Evolutionary conservation across 2,329 filamentous ascomycete genomes (phyloP), one percentile per base, ranked within the genome.

Genomic region (Pseudogymnoascus sp.): DNA sequence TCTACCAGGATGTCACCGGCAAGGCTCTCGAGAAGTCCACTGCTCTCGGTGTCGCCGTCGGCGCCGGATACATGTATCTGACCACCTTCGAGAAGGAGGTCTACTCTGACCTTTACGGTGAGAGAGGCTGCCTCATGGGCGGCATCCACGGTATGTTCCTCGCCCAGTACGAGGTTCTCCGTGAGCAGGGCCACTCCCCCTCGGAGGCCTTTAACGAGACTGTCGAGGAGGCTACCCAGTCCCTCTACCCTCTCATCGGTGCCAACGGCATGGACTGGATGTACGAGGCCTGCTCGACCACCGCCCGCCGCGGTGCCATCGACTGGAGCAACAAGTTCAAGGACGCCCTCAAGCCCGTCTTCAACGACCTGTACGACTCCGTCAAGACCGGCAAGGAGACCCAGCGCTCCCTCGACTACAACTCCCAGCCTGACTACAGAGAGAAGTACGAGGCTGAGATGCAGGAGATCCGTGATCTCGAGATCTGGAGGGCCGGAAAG

Each of bases 61-160:
- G 93, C 78, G 92, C 89, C 74, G 95, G 95, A 75, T 99, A 99
- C 87, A 90, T 99, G 73, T 99, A 99, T 88, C 90, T 97, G 89
- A 99, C 95, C 77, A 99, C 95, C 77, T 99, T 99, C 76, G 89
- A 99, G 87, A 99, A 99, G 89, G 95, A 99, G 84, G 95, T 99
- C 77, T 96, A 96, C 90, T 97, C 92, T 68, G 95, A 97, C 82
- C 88, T 99, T 71, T 99, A 99, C 85, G 95, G 95, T 80, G 95
- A 99, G 89, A 93, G 95, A 82, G 95, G 95, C 77, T 99, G 95
- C 88, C 84, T 99, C 75, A 99, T 99, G 95, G 95, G 95, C 73
- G 95, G 95, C 80, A 99, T 99, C 81, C 95, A 99, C 87, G 95
- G 95, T 78, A 99, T 99, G 95, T 99, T 99, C 90, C 91, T 99